Conservation (phyloP, 2,329 filamentous ascomycete genomes). For the Venturia aucupariae region DNA sequence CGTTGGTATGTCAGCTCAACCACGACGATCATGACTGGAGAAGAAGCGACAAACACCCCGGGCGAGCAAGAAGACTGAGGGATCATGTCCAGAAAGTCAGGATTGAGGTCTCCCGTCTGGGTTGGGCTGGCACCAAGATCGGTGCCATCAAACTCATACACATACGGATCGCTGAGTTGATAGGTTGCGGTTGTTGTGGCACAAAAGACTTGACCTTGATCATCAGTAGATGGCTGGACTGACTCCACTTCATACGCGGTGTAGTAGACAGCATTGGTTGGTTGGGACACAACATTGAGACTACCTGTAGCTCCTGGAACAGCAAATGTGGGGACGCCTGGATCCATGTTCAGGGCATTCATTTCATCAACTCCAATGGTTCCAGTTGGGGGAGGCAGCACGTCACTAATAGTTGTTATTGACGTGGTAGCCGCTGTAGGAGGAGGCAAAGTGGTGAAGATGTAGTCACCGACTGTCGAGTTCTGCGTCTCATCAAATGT, state of each 20-base stretch:
- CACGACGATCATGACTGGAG: slow-evolving; percentile 13
- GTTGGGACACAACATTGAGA: not conserved
- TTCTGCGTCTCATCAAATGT: not conserved
- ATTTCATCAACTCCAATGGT: not conserved
- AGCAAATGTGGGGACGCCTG: slow-evolving; percentile 5
- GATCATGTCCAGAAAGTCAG: slow-evolving; percentile 3
- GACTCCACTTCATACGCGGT: slow-evolving; percentile 14
- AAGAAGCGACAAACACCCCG: slow-evolving; percentile 5
- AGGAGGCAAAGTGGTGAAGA: slow-evolving; percentile 12
- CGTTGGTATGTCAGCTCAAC: slow-evolving; percentile 13
- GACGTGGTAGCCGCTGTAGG: slow-evolving; percentile 10
- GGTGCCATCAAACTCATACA: slow-evolving; percentile 1
- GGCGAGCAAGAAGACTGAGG: slow-evolving; percentile 6
- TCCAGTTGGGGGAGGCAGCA: slow-evolving; percentile 1
- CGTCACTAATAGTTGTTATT: slow-evolving; percentile 10
- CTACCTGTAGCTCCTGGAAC: not conserved
- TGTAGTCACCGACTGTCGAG: slow-evolving; percentile 4
- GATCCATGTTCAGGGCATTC: slow-evolving; percentile 1
- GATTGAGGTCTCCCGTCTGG: slow-evolving; percentile 4
- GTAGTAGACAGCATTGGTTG: slow-evolving; percentile 8
- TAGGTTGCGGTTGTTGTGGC: slow-evolving; percentile 12
- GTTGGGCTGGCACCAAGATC: not conserved
- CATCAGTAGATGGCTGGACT: not conserved
- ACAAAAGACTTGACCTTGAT: not conserved
- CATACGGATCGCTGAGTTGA: not conserved